Base-by-base conservation (phyloP, 345 rosid species). In the Citrus glauca region DNA sequence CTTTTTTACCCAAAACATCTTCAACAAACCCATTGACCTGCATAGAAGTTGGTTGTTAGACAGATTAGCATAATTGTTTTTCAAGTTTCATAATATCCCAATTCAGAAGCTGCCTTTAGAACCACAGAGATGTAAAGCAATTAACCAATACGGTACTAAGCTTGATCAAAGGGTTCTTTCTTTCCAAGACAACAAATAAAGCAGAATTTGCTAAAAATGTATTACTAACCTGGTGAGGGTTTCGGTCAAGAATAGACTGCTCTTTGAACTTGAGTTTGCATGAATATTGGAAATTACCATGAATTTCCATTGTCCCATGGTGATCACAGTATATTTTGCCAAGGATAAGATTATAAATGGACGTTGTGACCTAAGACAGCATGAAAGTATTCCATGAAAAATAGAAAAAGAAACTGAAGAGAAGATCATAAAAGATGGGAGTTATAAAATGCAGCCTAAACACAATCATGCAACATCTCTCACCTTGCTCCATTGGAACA, bases 401-500 rank as follows among this genome's bases (percentile, higher is more conserved):
- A 74, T 17, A 27, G 25, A 75, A 64, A 78, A 45, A 22, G 65
- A 69, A 57, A 62, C 68, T 68, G 80, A 80, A 61, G 62, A 76
- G 80, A 80, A 57, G 57, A 67, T 61, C 30, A 55, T 65, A 72
- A 74, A 74, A 59, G 20, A 38, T 17, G 27, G 27, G 69, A 68
- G 61, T 10, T 57, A 37, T 56, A 16, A 67, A 38, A 28, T 63
- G 48, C 56, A 25, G 6, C n/a, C 65, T n/a, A 81, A n/a, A 38
- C 56, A 84, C 64, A 28, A 19, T 55, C 66, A 38, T 24, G 50
- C 24, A 56, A 42, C 59, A 32, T 28, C 30, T 50, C 75, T 42
- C 70, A 94, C 99, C 99, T 96, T 96, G 86, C 94, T 94, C 98
- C 99, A 96, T 79, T 89, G 89, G 86, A 96, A 96, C 64, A 86